phyloP scores from a whole-genome alignment of 345 rosid genomes.

The Nasturtium officinale region DNA sequence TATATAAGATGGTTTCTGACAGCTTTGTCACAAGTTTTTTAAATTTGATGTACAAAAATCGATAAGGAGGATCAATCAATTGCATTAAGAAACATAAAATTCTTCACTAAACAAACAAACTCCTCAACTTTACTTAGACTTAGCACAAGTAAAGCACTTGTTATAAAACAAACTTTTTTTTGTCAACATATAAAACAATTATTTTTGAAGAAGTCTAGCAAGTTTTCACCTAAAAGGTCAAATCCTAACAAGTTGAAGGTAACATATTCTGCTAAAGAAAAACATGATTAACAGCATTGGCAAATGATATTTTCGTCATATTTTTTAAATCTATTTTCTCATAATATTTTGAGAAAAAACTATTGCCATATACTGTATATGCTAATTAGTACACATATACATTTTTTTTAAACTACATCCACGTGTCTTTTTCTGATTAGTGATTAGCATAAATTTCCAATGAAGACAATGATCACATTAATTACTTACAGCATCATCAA shows the following conservation, averaged over 20 bases:
- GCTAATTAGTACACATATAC: too few species aligned
- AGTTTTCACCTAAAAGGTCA: too few species aligned
- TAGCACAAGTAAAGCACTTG: not conserved
- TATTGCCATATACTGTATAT: not conserved
- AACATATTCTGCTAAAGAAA: not conserved
- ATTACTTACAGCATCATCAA: slow-evolving; percentile 25
- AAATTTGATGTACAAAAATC: not conserved
- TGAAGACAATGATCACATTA: slow-evolving; percentile 26
- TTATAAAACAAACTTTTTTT: not conserved
- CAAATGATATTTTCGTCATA: not conserved
- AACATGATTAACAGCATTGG: not conserved
- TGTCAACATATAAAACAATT: too few species aligned
- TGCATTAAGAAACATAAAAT: not conserved
- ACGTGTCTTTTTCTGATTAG: not conserved
- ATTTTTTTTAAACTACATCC: too few species aligned
- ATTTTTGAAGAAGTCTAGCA: not conserved
- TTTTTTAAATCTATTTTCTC: not conserved
- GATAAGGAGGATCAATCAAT: not conserved
- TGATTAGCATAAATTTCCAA: not conserved
- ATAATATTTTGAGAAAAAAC: not conserved
- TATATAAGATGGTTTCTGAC: too few species aligned
- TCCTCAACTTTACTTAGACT: not conserved
- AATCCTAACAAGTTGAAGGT: not conserved
- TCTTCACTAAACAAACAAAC: not conserved
- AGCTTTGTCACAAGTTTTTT: too few species aligned